phyloP scores from a whole-genome alignment of 1,284 basidiomycete species.

The Melampsora larici-populina region DNA sequence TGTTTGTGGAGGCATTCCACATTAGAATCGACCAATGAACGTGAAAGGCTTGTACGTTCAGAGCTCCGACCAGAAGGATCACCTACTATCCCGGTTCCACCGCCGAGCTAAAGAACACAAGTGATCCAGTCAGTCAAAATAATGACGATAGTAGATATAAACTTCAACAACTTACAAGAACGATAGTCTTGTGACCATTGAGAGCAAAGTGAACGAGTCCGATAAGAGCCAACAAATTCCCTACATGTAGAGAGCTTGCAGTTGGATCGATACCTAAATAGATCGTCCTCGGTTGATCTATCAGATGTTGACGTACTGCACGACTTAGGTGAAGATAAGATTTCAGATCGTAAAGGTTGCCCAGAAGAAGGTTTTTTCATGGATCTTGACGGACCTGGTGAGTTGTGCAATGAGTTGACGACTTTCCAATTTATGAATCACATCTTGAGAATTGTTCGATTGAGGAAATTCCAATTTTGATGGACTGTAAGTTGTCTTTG shows the following conservation, averaged over 20 bases:
- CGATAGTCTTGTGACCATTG: constrained; percentile 73
- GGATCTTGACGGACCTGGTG: constrained; percentile 21
- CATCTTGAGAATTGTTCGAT: neutral
- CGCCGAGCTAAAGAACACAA: constrained; percentile 70
- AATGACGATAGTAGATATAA: neutral
- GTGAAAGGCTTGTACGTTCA: constrained; percentile 71
- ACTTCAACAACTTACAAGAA: constrained; percentile 50
- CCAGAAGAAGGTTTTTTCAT: neutral
- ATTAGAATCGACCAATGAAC: constrained; percentile 65
- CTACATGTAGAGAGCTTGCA: constrained; percentile 81
- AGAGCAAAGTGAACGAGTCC: constrained; percentile 80
- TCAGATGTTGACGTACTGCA: constrained; percentile 32
- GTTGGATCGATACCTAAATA: constrained; percentile 94
- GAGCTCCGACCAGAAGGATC: constrained; percentile 87
- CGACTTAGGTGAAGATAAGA: constrained; percentile 21
- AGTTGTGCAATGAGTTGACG: constrained; percentile 29
- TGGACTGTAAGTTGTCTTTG: too few relatives aligned
- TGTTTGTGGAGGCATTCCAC: constrained; percentile 65
- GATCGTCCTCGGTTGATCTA: constrained; percentile 57
- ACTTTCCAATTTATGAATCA: constrained; percentile 15
- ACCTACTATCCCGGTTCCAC: constrained; percentile 92
- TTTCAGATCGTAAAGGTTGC: constrained; percentile 14
- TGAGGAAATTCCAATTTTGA: too few relatives aligned
- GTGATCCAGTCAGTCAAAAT: neutral
- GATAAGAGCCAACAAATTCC: constrained; percentile 85